phyloP scores from a whole-genome alignment of 495 filamentous ascomycete species.

The Penicillium pulvis region DNA sequence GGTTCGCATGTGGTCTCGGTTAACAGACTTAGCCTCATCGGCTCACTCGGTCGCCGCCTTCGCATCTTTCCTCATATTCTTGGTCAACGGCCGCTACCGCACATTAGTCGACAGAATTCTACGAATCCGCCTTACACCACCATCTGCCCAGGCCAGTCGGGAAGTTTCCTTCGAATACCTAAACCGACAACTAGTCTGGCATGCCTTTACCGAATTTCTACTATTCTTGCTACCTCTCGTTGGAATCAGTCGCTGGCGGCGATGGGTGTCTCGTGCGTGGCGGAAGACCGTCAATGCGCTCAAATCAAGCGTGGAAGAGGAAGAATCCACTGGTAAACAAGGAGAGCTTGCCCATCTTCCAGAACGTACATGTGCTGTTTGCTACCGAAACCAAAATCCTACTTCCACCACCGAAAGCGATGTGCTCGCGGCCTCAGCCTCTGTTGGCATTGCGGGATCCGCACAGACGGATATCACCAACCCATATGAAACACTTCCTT shows the following conservation, averaged over 20 bases:
- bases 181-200: constrained; percentile 97
- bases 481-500: constrained; percentile 89
- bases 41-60: constrained; percentile 79
- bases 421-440: constrained; percentile 60
- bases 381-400: constrained; percentile 89
- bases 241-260: constrained; percentile 87
- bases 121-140: constrained; percentile 81
- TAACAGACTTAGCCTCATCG: constrained; percentile 70
- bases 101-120: constrained; percentile 87
- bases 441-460: constrained; percentile 77
- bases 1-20: constrained; percentile 60
- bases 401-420: constrained; percentile 66
- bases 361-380: constrained; percentile 96
- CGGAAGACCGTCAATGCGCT: constrained; percentile 69
- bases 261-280: constrained; percentile 85
- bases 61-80: constrained; percentile 82
- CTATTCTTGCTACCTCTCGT: constrained; percentile 94
- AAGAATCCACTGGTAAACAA: constrained; percentile 49
- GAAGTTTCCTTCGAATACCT: constrained; percentile 98
- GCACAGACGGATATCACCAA: constrained; percentile 95
- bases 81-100: constrained; percentile 86
- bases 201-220: constrained; percentile 97
- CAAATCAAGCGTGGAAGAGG: constrained; percentile 50
- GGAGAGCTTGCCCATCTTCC: constrained; percentile 86
- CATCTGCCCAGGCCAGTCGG: constrained; percentile 76